Evolutionary conservation across 768 basidiomycete species (phyloP).

Genomic region (Erythrobasidium yunnanense): DNA sequence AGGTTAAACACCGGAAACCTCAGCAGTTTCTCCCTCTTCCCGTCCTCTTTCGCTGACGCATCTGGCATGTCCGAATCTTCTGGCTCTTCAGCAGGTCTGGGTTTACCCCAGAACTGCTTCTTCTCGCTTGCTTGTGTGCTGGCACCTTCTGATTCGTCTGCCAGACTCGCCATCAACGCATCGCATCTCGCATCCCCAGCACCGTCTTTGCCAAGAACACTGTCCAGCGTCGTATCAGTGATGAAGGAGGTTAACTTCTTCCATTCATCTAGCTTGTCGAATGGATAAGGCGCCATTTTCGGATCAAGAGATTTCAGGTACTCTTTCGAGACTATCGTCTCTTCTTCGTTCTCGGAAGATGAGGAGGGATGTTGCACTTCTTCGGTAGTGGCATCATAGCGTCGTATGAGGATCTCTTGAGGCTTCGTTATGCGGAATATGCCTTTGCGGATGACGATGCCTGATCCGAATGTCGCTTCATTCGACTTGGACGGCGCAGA

Average conservation of each 20-base stretch:
- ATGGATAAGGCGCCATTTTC: slow-evolving; percentile 43
- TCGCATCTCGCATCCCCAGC: slow-evolving; percentile 35
- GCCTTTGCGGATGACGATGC: slow-evolving; percentile 39
- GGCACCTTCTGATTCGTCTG: slow-evolving; percentile 38
- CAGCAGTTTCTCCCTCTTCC: slow-evolving; percentile 31
- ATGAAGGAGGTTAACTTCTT: slow-evolving; percentile 36
- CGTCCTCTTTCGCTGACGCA: slow-evolving; percentile 30
- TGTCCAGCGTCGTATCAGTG: slow-evolving; percentile 31
- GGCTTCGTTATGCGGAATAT: slow-evolving; percentile 35
- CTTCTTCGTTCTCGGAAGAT: slow-evolving; percentile 16
- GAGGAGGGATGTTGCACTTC: slow-evolving; percentile 28
- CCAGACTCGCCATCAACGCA: slow-evolving; percentile 37
- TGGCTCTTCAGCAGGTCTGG: background rate
- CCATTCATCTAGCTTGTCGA: slow-evolving; percentile 38
- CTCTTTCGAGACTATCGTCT: slow-evolving; percentile 37
- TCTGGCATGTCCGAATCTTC: background rate
- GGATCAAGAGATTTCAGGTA: slow-evolving; percentile 41
- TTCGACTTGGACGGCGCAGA: slow-evolving; percentile 34
- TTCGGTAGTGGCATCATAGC: slow-evolving; percentile 38
- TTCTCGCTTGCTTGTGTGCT: background rate
- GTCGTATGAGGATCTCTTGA: slow-evolving; percentile 34
- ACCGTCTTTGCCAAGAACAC: slow-evolving; percentile 38
- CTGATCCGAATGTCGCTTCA: background rate
- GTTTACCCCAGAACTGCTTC: slow-evolving; percentile 32
- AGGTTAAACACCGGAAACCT: slow-evolving; percentile 40